Percentiles rank a stretch among this genome's conserved stretches.
These are phyloP conservation scores for Crassisporium funariophilum DNA, from an alignment of 768 basidiomycete species.

Conservation along the genomic window DNA sequence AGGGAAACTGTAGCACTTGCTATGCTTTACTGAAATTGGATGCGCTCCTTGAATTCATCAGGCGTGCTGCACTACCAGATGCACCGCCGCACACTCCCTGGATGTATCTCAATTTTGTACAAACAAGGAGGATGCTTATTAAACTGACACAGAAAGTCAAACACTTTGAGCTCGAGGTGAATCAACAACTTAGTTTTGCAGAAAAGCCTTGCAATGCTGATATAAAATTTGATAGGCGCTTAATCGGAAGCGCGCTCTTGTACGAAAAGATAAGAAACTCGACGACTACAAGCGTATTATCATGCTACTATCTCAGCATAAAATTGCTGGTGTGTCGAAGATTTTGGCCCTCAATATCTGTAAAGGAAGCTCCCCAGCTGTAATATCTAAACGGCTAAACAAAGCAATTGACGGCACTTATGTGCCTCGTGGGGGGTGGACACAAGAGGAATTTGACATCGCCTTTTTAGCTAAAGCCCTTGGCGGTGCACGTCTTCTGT, in stretches of 20 bases:
- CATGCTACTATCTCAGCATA: constrained; percentile 10
- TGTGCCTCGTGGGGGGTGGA: constrained; percentile 8
- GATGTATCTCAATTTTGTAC: constrained; percentile 1
- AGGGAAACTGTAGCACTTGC: no score
- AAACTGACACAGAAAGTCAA: not conserved
- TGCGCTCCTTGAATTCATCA: constrained; percentile 3
- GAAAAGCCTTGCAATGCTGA: not conserved
- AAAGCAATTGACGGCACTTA: constrained; percentile 1
- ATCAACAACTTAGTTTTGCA: constrained; percentile 15
- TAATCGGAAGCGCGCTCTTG: constrained; percentile 3
- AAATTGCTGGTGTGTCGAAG: constrained; percentile 8
- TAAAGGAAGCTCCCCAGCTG: constrained; percentile 1
- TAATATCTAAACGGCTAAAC: not conserved
- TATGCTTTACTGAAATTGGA: not conserved
- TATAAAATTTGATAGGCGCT: not conserved
- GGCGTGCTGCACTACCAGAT: not conserved
- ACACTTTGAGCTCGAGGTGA: not conserved
- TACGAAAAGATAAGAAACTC: not conserved
- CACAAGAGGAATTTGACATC: constrained; percentile 21
- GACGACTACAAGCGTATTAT: constrained; percentile 4
- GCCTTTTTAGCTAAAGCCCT: constrained; percentile 24
- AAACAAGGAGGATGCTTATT: constrained; percentile 2
- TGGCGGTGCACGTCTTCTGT: constrained; percentile 25
- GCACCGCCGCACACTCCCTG: constrained; percentile 18
- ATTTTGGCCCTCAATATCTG: constrained; percentile 8